A percentile compares a stretch with the other conserved stretches of the same genome.
Evolutionary conservation across 2,329 filamentous ascomycete genomes (phyloP).

Genomic region (Endocalyx cinctus): DNA sequence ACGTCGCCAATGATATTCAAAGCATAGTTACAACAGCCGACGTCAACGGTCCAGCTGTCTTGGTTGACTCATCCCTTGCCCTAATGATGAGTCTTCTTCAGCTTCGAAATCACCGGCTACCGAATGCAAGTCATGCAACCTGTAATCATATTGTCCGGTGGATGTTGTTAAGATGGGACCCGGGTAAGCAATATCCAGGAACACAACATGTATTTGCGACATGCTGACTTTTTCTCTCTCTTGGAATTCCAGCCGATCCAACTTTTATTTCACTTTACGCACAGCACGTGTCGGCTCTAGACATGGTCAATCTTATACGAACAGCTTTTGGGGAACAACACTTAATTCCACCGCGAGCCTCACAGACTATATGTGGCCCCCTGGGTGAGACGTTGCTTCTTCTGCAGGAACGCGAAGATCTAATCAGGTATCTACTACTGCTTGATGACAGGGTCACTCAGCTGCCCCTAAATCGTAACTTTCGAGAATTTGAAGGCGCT

Average conservation of each 20-base stretch:
- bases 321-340: slow-evolving; percentile 56
- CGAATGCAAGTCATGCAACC: slow-evolving; percentile 62
- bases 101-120: slow-evolving; percentile 61
- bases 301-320: slow-evolving; percentile 65
- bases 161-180: slow-evolving; percentile 78
- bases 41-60: slow-evolving; percentile 69
- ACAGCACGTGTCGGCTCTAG: slow-evolving; percentile 57
- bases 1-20: slow-evolving; percentile 65
- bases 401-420: slow-evolving; percentile 36
- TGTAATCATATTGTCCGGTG: slow-evolving; percentile 73
- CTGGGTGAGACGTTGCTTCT: slow-evolving; percentile 45
- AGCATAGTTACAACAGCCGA: slow-evolving; percentile 72
- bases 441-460: too few relatives aligned
- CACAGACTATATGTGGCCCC: slow-evolving; percentile 40
- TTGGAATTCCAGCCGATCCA: slow-evolving; percentile 54
- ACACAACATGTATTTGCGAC: not conserved
- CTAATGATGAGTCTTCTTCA: slow-evolving; percentile 69
- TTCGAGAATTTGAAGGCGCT: too few relatives aligned
- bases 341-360: slow-evolving; percentile 25
- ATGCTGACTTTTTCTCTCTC: slow-evolving; percentile 13
- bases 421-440: slow-evolving; percentile 53
- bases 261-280: slow-evolving; percentile 62
- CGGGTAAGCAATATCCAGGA: slow-evolving; percentile 50
- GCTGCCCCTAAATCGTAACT: too few relatives aligned
- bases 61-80: slow-evolving; percentile 74